Conservation (phyloP, 192 early-diverging fungal genomes). For the Entomortierella parvispora region DNA sequence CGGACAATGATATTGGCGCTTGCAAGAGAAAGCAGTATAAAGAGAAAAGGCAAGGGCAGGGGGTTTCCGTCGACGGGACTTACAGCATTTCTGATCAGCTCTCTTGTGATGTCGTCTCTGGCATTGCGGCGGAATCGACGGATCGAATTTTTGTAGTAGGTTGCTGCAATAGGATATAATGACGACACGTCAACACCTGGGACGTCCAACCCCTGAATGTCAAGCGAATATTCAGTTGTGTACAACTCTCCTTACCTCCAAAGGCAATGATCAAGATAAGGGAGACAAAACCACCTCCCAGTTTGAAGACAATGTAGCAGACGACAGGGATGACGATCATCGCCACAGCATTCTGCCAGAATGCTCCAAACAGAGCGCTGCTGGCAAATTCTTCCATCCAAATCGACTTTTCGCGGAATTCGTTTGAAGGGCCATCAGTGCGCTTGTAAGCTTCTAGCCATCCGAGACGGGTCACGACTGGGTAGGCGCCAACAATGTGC, state of each 20-base stretch:
- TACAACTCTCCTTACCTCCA: constrained; percentile 23
- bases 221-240: not conserved
- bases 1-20: not conserved
- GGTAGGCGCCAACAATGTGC: constrained; percentile 29
- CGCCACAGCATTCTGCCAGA: constrained; percentile 47
- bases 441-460: constrained; percentile 49
- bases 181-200: no score
- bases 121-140: constrained; percentile 73
- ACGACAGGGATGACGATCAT: constrained; percentile 34
- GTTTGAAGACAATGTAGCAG: constrained; percentile 34
- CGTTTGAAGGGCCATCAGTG: constrained; percentile 35
- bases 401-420: constrained; percentile 48
- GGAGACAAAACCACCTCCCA: constrained; percentile 46
- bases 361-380: constrained; percentile 44
- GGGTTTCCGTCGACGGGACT: no score
- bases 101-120: constrained; percentile 76
- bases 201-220: not conserved
- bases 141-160: constrained; percentile 80
- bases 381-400: constrained; percentile 52
- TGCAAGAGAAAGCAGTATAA: not conserved
- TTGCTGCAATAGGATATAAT: constrained; percentile 52
- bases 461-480: constrained; percentile 27
- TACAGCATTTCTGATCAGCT: constrained; percentile 60
- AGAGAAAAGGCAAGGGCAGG: not conserved
- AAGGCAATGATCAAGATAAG: constrained; percentile 47